phyloP scores from a whole-genome alignment of 75 land plant species.

The Ceratopteris richardii region DNA sequence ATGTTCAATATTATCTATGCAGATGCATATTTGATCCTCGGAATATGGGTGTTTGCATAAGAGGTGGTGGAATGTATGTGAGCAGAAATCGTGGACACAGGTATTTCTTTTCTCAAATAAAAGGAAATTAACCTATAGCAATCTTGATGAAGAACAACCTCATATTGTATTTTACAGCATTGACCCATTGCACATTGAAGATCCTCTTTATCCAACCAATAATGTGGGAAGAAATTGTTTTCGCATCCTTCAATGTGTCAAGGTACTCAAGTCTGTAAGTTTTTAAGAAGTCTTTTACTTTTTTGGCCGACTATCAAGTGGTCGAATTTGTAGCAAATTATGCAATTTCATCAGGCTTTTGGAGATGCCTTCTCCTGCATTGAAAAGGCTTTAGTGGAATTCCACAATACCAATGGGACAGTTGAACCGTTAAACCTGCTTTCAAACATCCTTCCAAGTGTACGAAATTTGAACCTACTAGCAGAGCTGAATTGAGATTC shows the following conservation, averaged over 20 bases:
- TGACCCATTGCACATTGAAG: conserved; percentile 90
- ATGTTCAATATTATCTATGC: not conserved
- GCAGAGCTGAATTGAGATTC: no score
- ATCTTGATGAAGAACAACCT: no score
- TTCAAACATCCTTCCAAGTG: conserved; percentile 22
- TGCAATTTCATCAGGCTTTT: conserved; percentile 58
- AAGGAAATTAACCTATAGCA: no score
- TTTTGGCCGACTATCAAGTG: not conserved
- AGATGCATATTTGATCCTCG: conserved; percentile 97
- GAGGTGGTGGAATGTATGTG: conserved; percentile 80
- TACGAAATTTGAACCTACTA: no score
- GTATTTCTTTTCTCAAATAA: conserved; percentile 15
- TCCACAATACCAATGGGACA: not conserved
- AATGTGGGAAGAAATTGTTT: conserved; percentile 97
- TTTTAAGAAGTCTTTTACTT: not conserved
- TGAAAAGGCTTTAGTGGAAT: conserved; percentile 48
- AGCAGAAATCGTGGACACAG: conserved; percentile 76
- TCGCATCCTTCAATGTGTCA: conserved; percentile 89
- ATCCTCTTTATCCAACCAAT: conserved; percentile 72
- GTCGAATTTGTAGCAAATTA: no score
- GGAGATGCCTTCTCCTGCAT: conserved; percentile 75
- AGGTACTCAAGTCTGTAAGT: conserved; percentile 35
- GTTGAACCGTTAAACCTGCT: conserved; percentile 14
- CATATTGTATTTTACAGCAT: conserved; percentile 44
- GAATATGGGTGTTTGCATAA: conserved; percentile 84